Evolutionary conservation across 768 basidiomycete species (phyloP).

Genomic region (Suillus placidus): DNA sequence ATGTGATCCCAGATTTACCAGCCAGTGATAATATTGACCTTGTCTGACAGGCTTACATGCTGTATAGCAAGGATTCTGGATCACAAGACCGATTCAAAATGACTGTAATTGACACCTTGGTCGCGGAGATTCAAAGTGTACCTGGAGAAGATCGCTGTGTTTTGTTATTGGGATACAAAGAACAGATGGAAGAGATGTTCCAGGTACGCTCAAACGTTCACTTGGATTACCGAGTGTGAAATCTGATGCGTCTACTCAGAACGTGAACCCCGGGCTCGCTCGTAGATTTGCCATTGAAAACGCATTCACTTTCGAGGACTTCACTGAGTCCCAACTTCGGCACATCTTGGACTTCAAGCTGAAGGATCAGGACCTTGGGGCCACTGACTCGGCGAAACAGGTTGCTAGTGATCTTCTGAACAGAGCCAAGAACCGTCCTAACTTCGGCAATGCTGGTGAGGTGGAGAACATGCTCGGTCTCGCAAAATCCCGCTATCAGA

Average conservation of each 20-base stretch:
- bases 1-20: neutral
- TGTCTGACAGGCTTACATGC: slow-evolving; percentile 62
- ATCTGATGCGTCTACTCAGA: slow-evolving; percentile 38
- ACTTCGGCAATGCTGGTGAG: slow-evolving; percentile 68
- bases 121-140: slow-evolving; percentile 70
- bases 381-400: slow-evolving; percentile 57
- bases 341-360: slow-evolving; percentile 59
- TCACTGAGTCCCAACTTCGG: slow-evolving; percentile 52
- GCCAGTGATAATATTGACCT: neutral
- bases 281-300: slow-evolving; percentile 71
- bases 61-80: slow-evolving; percentile 47
- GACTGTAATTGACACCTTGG: slow-evolving; percentile 73
- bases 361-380: slow-evolving; percentile 55
- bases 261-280: slow-evolving; percentile 68
- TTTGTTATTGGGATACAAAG: slow-evolving; percentile 64
- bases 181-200: slow-evolving; percentile 75
- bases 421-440: slow-evolving; percentile 45
- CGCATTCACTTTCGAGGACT: slow-evolving; percentile 72
- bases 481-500: slow-evolving; percentile 52
- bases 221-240: neutral
- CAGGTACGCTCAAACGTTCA: slow-evolving; percentile 45
- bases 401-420: slow-evolving; percentile 54
- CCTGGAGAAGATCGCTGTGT: slow-evolving; percentile 75
- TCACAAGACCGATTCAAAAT: slow-evolving; percentile 58
- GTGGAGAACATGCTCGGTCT: slow-evolving; percentile 60